Percentiles rank a stretch among this genome's conserved stretches.
phyloP scores from a whole-genome alignment of 2,329 filamentous ascomycete genomes.

The Biscogniauxia sp. region DNA sequence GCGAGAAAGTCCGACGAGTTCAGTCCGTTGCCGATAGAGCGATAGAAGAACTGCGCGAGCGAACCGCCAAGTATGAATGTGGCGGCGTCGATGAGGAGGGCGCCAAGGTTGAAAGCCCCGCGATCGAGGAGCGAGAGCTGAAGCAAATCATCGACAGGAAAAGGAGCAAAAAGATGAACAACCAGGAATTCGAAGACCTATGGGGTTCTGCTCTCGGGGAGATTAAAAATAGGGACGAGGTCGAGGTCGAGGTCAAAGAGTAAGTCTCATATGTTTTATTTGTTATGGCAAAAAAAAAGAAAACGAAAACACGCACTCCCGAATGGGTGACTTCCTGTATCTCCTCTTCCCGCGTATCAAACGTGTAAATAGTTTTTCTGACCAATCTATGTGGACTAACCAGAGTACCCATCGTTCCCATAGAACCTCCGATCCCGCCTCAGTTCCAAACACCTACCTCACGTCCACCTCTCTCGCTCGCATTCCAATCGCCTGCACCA shows the following conservation, averaged over 20 bases:
- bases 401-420: constrained; percentile 71
- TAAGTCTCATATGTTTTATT: constrained; percentile 45
- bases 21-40: constrained; percentile 85
- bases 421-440: constrained; percentile 67
- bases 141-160: constrained; percentile 74
- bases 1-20: constrained; percentile 83
- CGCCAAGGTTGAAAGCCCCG: constrained; percentile 55
- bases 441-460: constrained; percentile 63
- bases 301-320: neutral
- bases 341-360: neutral
- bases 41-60: constrained; percentile 80
- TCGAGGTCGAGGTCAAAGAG: constrained; percentile 49
- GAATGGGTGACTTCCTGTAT: neutral
- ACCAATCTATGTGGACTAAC: constrained; percentile 67
- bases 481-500: constrained; percentile 79
- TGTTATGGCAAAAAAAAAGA: neutral
- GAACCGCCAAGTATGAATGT: constrained; percentile 87
- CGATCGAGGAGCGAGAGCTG: constrained; percentile 66
- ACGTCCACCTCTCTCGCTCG: constrained; percentile 86
- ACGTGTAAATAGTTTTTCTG: constrained; percentile 39
- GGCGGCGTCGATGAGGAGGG: constrained; percentile 67
- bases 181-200: constrained; percentile 88
- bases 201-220: constrained; percentile 74
- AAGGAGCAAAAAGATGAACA: constrained; percentile 77
- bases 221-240: constrained; percentile 61